Evolutionary conservation across 2,329 filamentous ascomycete species (phyloP).

Genomic region (Hypoxylon sp.): DNA sequence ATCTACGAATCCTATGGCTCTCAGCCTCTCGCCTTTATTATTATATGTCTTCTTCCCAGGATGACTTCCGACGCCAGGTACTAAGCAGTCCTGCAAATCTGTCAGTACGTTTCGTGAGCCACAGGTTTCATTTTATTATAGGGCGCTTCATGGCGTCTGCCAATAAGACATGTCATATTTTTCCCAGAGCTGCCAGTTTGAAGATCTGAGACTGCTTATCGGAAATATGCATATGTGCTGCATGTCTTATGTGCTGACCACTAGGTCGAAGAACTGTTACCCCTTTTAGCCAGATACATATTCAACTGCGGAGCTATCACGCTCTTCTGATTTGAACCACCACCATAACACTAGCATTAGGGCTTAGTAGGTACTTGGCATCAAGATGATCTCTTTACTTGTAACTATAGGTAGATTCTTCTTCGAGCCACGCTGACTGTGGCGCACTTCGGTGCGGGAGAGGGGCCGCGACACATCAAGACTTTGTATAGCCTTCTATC

Average conservation of each 20-base stretch:
- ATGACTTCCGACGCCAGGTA: slow-evolving; percentile 3
- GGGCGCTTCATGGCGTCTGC: slow-evolving; percentile 16
- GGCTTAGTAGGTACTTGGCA: slow-evolving; percentile 2
- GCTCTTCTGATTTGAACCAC: background rate
- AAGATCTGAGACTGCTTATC: slow-evolving; percentile 49
- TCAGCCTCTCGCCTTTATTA: background rate
- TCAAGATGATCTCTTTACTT: background rate
- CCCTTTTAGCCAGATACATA: slow-evolving; percentile 44
- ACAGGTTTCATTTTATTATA: slow-evolving; percentile 16
- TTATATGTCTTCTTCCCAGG: slow-evolving; percentile 13
- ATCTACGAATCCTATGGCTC: slow-evolving; percentile 5
- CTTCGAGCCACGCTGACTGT: slow-evolving; percentile 12
- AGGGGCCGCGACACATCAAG: too few species aligned
- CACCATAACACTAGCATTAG: slow-evolving; percentile 1
- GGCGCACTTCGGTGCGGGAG: too few species aligned
- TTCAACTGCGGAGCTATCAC: slow-evolving; percentile 6
- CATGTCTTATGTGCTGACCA: slow-evolving; percentile 47
- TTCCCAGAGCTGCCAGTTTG: slow-evolving; percentile 37
- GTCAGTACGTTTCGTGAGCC: slow-evolving; percentile 30
- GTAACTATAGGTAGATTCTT: background rate
- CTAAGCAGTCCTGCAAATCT: slow-evolving; percentile 15
- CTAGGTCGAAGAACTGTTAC: slow-evolving; percentile 44
- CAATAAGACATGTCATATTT: slow-evolving; percentile 46
- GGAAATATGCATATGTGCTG: slow-evolving; percentile 48
- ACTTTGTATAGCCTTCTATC: too few species aligned